Evolutionary conservation across 352 stramenopile genomes (phyloP), one percentile per base, ranked within the genome.

Genomic region (Albugo laibachii): DNA sequence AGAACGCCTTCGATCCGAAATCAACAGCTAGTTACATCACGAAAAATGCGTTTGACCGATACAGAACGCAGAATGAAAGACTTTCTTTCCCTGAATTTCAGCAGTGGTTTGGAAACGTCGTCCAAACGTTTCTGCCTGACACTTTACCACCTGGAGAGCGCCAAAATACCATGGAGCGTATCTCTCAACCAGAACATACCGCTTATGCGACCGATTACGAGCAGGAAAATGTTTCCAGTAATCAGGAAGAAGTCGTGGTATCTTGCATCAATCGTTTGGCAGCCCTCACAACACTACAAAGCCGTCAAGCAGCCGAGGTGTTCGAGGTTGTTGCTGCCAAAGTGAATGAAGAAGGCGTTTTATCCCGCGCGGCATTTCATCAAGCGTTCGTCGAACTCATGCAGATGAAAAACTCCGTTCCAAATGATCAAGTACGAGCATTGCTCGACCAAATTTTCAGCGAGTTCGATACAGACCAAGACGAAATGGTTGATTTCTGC

Each of bases 401-500:
- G 14, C 67, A 69, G 19, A 50, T 62, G 21, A 48, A 52, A 14
- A 41, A 50, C 13, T 58, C 52, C 13, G 64, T 61, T 20, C 57
- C 40, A 5, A 47, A 59, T 10, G 63, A 52, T 5, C 27, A 80
- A 51, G 41, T 84, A 34, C 56, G 74, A 16, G 20, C 49, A 21
- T 66, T 85, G 31, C 59, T 91, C 24, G 61, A 79, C 20, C 63
- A 48, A 0, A 49, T 94, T 5, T 94, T 94, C 21, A 46, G 74
- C 39, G 68, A 61, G 2, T 92, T 92, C 51, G 80, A 94, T 49
- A 59, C 55, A 1, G 71, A 91, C 37, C 46, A 65, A 13, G 72
- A 92, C 40, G 80, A 74, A 0, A 74, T 77, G 34, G 79, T 92
- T 19, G 78, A 93, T 50, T 93, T 92, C 49, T 85, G 72, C 36